Base-by-base conservation (phyloP, 352 stramenopile species). In the Phytophthora idaei region DNA sequence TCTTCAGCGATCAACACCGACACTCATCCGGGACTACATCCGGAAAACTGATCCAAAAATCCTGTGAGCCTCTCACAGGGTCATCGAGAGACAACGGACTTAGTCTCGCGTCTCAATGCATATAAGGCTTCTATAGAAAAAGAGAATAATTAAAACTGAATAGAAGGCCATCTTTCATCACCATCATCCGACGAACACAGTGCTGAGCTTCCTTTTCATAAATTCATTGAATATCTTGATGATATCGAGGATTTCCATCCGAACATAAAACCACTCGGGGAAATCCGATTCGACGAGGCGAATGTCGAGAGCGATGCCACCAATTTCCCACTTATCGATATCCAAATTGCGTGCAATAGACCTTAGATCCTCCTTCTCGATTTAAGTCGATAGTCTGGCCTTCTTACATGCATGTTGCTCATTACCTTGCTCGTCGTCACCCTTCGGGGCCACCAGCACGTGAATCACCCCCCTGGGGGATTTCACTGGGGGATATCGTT, bases 181-280 rank as follows among this genome's bases (percentile, higher is more conserved):
- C 11, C 34, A 39, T 39, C 34, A 39, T 1, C 69, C 64, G 17
- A 74, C 64, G 63, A 71, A 74, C 69, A 73, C 69, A 64, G 46
- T 59, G 36, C 46, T 50, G 17, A 77, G 17, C 17, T 21, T 21
- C 17, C 17, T 21, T 21, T 21, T 21, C 17, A 21, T 21, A 21
- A 21, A 21, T 21, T 21, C 17, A 21, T 21, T 21, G 17, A 21
- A 21, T 21, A 21, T 21, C 17, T 21, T 21, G 17, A 21, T 53
- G 32, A 78, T 74, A 44, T 75, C 60, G 32, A 67, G 56, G 7
- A 44, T 64, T 61, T 74, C 65, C 61, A 72, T 63, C 31, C 70
- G 65, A 68, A 67, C 70, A 37, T 75, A 78, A 29, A 75, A 78
- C 57, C 61, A 75, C 21, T 63, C 53, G 25, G 57, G 70, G 17